Evolutionary conservation across 805 yeast species (phyloP).

Genomic region (Helenozyma baotianmanensis): DNA sequence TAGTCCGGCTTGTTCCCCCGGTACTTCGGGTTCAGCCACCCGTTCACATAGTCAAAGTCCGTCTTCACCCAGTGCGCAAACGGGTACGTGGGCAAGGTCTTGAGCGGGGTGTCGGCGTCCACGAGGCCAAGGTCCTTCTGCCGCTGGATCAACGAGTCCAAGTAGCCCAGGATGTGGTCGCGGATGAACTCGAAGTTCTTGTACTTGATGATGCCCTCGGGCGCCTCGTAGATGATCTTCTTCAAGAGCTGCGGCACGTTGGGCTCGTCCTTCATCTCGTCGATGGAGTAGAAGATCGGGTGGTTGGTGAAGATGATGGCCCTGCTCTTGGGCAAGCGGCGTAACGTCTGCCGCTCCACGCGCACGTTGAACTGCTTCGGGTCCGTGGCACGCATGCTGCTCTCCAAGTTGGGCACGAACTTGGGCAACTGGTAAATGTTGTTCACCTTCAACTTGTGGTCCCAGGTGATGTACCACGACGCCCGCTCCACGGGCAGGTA

Average conservation of each 20-base stretch:
- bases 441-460: conserved; percentile 53
- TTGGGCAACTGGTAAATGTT: conserved; percentile 54
- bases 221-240: conserved; percentile 62
- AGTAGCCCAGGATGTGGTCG: conserved; percentile 55
- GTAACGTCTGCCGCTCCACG: conserved; percentile 68
- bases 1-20: conserved; percentile 21
- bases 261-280: conserved; percentile 75
- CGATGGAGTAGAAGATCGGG: conserved; percentile 73
- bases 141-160: conserved; percentile 52
- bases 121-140: conserved; percentile 57
- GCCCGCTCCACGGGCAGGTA: conserved; percentile 68
- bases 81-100: conserved; percentile 58
- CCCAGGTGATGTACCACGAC: conserved; percentile 74
- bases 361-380: conserved; percentile 60
- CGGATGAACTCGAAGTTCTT: conserved; percentile 56
- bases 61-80: conserved; percentile 54
- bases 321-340: conserved; percentile 58
- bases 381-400: conserved; percentile 28
- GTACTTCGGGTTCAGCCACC: conserved; percentile 36
- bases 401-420: conserved; percentile 31
- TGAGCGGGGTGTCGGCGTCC: conserved; percentile 49
- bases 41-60: conserved; percentile 35
- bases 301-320: conserved; percentile 74
- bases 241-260: conserved; percentile 70
- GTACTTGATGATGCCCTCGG: conserved; percentile 60